Evolutionary conservation across 163 green algal genomes (phyloP).

Genomic region (Smithsoniella earleae): DNA sequence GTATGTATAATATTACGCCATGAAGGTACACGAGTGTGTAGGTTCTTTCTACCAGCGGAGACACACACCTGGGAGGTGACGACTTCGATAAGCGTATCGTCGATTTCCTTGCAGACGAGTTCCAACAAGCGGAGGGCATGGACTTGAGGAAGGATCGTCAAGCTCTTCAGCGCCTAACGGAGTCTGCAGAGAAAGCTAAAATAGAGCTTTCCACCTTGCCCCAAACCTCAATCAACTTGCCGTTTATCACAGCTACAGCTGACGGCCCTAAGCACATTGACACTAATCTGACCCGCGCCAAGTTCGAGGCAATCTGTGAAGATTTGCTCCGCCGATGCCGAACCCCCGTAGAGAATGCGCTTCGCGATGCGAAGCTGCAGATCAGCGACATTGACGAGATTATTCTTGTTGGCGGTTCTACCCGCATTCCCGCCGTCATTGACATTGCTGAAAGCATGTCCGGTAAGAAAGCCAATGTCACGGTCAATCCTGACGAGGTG

Average conservation of each 20-base stretch:
- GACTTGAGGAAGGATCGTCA: slow-evolving; percentile 84
- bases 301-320: slow-evolving; percentile 95
- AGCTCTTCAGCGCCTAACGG: slow-evolving; percentile 86
- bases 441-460: slow-evolving; percentile 83
- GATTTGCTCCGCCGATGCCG: slow-evolving; percentile 88
- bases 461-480: slow-evolving; percentile 90
- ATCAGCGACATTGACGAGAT: slow-evolving; percentile 83
- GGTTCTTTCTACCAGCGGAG: slow-evolving; percentile 88
- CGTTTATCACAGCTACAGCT: slow-evolving; percentile 98
- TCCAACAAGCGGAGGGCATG: slow-evolving; percentile 84
- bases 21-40: too few species aligned
- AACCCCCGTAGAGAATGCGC: slow-evolving; percentile 77
- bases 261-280: slow-evolving; percentile 99
- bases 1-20: too few species aligned
- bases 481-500: slow-evolving; percentile 98
- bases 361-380: slow-evolving; percentile 70
- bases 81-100: slow-evolving; percentile 99
- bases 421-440: slow-evolving; percentile 91
- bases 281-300: slow-evolving; percentile 65
- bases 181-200: slow-evolving; percentile 98
- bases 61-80: slow-evolving; percentile 98
- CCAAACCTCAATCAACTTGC: slow-evolving; percentile 87
- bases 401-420: slow-evolving; percentile 96
- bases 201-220: slow-evolving; percentile 84
- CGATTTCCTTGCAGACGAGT: slow-evolving; percentile 91